Evolutionary conservation across 2,329 filamentous ascomycete species (phyloP).

Genomic region (Nemania sp.): DNA sequence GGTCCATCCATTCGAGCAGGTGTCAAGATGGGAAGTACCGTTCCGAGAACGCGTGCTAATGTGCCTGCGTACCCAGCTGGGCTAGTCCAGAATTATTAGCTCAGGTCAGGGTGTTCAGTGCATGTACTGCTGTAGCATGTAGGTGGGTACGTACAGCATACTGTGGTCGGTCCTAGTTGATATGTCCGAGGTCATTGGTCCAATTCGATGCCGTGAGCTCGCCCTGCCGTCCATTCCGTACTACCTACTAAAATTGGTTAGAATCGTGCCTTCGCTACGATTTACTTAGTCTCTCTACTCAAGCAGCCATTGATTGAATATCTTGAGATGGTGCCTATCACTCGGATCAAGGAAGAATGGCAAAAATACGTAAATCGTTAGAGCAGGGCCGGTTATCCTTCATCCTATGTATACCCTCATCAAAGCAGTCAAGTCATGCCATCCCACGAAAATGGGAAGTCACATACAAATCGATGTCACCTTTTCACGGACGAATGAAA

Average conservation of each 20-base stretch:
- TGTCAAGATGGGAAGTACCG: constrained; percentile 38
- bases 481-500: background rate
- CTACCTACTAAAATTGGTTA: constrained; percentile 15
- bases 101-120: background rate
- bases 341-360: too few species aligned
- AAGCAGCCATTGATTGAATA: too few species aligned
- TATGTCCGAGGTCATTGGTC: background rate
- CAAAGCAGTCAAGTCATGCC: too few species aligned
- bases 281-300: background rate
- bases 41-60: constrained; percentile 32
- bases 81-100: constrained; percentile 3
- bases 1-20: constrained; percentile 35
- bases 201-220: constrained; percentile 1
- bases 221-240: constrained; percentile 14
- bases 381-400: too few species aligned
- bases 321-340: too few species aligned
- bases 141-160: constrained; percentile 11
- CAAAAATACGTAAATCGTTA: too few species aligned
- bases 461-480: background rate
- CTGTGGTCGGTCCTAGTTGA: constrained; percentile 1
- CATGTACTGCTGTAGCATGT: too few species aligned
- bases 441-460: too few species aligned
- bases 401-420: too few species aligned
- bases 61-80: constrained; percentile 12
- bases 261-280: background rate